A percentile compares a stretch with the other conserved stretches of the same genome.
Evolutionary conservation across 805 yeast species (phyloP).

Genomic region (Candida argentea): DNA sequence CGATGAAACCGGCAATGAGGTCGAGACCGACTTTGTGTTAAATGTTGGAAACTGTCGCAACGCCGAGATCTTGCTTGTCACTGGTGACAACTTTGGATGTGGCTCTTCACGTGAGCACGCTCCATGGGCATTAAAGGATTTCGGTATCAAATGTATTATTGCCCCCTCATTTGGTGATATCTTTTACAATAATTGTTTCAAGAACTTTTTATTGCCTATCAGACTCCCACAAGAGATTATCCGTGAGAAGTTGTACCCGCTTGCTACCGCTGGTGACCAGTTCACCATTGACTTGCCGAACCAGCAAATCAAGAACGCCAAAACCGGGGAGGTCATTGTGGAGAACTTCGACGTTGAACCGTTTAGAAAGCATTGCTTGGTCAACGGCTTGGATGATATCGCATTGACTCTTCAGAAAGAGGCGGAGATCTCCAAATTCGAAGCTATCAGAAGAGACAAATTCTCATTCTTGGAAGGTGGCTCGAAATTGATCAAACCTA

Average conservation of each 20-base stretch:
- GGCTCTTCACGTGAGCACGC: constrained; percentile 99
- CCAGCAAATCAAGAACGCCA: constrained; percentile 70
- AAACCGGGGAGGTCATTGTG: constrained; percentile 50
- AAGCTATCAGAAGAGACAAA: constrained; percentile 61
- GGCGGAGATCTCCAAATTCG: constrained; percentile 62
- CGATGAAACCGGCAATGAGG: constrained; percentile 59
- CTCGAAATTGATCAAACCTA: constrained; percentile 55
- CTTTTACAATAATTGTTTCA: constrained; percentile 93
- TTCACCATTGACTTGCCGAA: constrained; percentile 78
- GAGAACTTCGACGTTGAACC: constrained; percentile 80
- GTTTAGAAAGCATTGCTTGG: constrained; percentile 89
- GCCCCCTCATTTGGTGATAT: constrained; percentile 99
- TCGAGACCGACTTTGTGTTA: constrained; percentile 81
- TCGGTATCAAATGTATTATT: constrained; percentile 90
- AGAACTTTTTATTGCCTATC: constrained; percentile 90
- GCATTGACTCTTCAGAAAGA: constrained; percentile 92
- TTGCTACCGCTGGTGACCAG: constrained; percentile 63
- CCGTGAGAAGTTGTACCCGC: constrained; percentile 59
- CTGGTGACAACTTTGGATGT: constrained; percentile 98
- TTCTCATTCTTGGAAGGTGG: constrained; percentile 94
- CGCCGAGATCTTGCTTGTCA: constrained; percentile 77
- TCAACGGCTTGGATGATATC: constrained; percentile 94
- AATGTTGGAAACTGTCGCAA: constrained; percentile 75
- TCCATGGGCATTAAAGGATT: constrained; percentile 98
- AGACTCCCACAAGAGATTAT: constrained; percentile 78